phyloP scores from a whole-genome alignment of 2,329 filamentous ascomycete genomes.

The Nigrospora sphaerica region DNA sequence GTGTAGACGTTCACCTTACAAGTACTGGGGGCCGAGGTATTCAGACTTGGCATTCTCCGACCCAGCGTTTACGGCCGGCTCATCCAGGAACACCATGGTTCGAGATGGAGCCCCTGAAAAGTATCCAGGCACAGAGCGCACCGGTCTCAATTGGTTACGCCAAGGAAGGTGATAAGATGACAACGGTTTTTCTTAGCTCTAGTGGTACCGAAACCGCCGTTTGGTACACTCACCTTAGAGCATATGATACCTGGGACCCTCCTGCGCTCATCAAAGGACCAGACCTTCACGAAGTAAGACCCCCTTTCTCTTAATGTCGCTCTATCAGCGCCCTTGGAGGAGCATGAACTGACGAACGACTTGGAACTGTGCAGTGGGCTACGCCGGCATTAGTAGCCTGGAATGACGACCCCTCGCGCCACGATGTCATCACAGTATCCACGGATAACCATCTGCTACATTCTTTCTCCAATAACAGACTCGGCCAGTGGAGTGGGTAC shows the following conservation, averaged over 20 bases:
- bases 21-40: background rate
- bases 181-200: background rate
- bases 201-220: background rate
- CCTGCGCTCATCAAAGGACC: no score
- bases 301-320: no score
- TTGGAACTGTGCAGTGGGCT: background rate
- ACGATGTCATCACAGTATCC: background rate
- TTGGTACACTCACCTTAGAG: background rate
- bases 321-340: no score
- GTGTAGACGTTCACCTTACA: background rate
- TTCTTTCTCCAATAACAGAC: background rate
- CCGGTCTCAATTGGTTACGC: no score
- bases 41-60: background rate
- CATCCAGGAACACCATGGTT: no score
- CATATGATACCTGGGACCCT: background rate
- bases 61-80: no score
- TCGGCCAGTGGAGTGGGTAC: background rate
- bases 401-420: background rate
- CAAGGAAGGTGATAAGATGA: background rate
- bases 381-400: background rate
- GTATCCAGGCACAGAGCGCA: no score
- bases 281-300: no score
- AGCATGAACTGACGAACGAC: background rate
- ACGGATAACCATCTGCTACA: conserved; percentile 2
- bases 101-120: no score